A percentile compares a stretch with the other conserved stretches of the same genome.
These are phyloP conservation scores for Narthecium ossifragum DNA, from an alignment of 106 monocot species.

Conservation along the genomic window DNA sequence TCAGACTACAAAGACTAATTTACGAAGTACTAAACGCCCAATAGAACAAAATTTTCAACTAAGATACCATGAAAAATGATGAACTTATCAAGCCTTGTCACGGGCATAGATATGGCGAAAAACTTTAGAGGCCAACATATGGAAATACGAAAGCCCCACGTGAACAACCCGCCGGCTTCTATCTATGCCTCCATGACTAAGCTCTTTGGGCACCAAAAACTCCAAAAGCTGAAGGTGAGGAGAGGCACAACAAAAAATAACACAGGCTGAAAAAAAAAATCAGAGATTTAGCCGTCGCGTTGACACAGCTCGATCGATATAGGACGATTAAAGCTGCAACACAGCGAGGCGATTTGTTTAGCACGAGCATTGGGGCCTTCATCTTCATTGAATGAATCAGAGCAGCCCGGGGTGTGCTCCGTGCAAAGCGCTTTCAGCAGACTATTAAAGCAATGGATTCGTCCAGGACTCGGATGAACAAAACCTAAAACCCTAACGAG, in stretches of 20 bases:
- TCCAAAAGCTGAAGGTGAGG: conserved; percentile 19
- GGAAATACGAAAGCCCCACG: conserved; percentile 13
- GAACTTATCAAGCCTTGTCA: neutral
- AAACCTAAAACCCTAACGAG: no score
- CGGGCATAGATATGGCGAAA: conserved; percentile 3
- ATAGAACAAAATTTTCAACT: no score
- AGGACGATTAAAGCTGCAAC: conserved; percentile 31
- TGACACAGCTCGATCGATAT: conserved; percentile 26
- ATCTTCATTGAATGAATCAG: conserved; percentile 11
- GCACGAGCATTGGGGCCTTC: conserved; percentile 31
- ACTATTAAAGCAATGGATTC: no score
- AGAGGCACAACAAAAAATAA: neutral
- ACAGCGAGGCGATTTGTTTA: conserved; percentile 19
- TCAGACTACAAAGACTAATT: neutral
- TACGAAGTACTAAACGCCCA: no score
- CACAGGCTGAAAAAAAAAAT: neutral
- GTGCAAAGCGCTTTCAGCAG: conserved; percentile 11
- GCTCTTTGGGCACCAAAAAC: conserved; percentile 3
- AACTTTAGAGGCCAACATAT: conserved; percentile 11
- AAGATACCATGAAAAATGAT: no score
- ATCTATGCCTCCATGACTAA: conserved; percentile 16
- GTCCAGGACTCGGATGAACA: no score
- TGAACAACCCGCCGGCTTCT: neutral
- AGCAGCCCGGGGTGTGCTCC: conserved; percentile 38
- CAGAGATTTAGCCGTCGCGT: conserved; percentile 19